phyloP scores from a whole-genome alignment of 352 stramenopile species.

The Globisporangium mamillatum region DNA sequence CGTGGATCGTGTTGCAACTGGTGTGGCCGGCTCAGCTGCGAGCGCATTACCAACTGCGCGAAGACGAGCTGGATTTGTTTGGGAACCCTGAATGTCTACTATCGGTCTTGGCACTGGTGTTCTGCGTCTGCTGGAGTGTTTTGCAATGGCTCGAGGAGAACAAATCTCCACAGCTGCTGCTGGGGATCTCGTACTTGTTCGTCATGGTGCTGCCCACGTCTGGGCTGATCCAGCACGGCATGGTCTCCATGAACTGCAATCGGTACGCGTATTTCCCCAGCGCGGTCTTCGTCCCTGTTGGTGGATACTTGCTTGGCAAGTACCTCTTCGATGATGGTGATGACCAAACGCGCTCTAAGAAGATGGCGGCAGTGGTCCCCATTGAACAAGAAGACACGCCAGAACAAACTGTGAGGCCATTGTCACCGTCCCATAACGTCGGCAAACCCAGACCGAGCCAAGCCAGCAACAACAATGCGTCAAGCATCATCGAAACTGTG shows the following conservation, averaged over 20 bases:
- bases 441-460: neutral
- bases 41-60: constrained; percentile 50
- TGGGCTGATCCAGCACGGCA: neutral
- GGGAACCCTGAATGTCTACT: constrained; percentile 36
- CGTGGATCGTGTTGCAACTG: constrained; percentile 33
- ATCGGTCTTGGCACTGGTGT: constrained; percentile 18
- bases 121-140: neutral
- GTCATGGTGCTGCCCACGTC: neutral
- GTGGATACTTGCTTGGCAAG: neutral
- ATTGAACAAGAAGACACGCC: neutral
- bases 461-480: neutral
- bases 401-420: neutral
- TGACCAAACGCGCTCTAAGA: neutral
- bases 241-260: neutral
- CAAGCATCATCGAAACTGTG: neutral
- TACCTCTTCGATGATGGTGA: neutral
- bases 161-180: neutral
- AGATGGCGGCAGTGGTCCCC: neutral
- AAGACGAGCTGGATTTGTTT: constrained; percentile 28
- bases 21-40: constrained; percentile 48
- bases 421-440: neutral
- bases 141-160: neutral
- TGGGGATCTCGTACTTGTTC: neutral
- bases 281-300: neutral
- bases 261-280: neutral